Percentiles rank a stretch among this genome's conserved stretches.
phyloP scores from a whole-genome alignment of 768 basidiomycete genomes.

The Pulveroboletus sp. region DNA sequence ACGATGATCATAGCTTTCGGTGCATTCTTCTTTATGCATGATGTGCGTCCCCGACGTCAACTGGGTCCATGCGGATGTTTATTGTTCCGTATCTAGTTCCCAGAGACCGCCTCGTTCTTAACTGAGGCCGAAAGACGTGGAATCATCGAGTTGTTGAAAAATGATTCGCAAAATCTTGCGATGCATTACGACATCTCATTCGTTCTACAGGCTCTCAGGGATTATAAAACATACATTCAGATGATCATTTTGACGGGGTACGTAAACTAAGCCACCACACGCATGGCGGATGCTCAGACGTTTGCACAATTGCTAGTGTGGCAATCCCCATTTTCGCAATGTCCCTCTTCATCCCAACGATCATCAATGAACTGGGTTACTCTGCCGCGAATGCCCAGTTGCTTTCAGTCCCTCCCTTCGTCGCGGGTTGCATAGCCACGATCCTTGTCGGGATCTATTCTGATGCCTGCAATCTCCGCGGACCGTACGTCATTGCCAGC shows the following conservation, averaged over 20 bases:
- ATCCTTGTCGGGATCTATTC: constrained; percentile 38
- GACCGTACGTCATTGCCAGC: constrained; percentile 46
- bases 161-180: constrained; percentile 42
- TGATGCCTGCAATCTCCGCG: constrained; percentile 40
- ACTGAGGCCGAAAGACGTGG: constrained; percentile 39
- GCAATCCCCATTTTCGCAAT: constrained; percentile 43
- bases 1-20: constrained; percentile 22
- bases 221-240: constrained; percentile 40
- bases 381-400: constrained; percentile 45
- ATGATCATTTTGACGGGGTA: constrained; percentile 41
- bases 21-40: constrained; percentile 50
- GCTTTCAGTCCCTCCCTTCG: constrained; percentile 46
- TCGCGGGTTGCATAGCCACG: constrained; percentile 39
- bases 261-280: constrained; percentile 4
- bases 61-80: constrained; percentile 4
- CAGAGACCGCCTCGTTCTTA: constrained; percentile 56
- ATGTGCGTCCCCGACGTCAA: constrained; percentile 29
- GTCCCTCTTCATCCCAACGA: constrained; percentile 48
- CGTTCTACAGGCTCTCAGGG: constrained; percentile 45
- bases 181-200: constrained; percentile 44
- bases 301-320: constrained; percentile 24
- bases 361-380: constrained; percentile 47
- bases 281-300: neutral
- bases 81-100: constrained; percentile 36
- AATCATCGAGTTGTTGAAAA: constrained; percentile 36